Percentiles rank a stretch among this genome's conserved stretches.
Evolutionary conservation across 352 stramenopile genomes (phyloP).

Genomic region (Ophiocytium majus): DNA sequence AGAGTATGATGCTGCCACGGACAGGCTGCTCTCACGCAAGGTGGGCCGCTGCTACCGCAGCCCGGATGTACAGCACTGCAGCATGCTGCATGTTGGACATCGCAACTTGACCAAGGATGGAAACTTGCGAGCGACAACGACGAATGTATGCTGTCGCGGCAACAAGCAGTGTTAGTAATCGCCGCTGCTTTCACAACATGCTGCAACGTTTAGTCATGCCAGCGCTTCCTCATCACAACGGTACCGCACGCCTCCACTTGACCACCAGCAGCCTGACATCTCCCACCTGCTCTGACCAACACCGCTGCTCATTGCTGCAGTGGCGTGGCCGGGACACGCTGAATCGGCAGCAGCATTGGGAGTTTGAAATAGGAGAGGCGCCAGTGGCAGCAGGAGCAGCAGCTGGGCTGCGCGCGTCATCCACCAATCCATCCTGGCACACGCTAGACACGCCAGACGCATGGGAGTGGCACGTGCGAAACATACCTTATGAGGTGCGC

Average conservation of each 20-base stretch:
- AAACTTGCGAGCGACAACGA: neutral
- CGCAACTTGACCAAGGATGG: neutral
- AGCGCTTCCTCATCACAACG: neutral
- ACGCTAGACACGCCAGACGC: neutral
- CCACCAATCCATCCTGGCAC: neutral
- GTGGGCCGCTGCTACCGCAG: neutral
- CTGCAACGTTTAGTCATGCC: neutral
- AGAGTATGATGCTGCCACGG: neutral
- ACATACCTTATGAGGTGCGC: constrained; percentile 22
- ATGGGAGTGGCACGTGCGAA: constrained; percentile 19
- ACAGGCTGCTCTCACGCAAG: constrained; percentile 6
- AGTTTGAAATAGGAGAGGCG: neutral
- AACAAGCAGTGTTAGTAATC: neutral
- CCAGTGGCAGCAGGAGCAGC: neutral
- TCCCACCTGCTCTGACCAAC: too few species aligned
- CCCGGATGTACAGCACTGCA: neutral
- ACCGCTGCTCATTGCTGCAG: too few species aligned
- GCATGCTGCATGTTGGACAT: neutral
- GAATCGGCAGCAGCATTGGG: neutral
- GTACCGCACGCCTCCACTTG: too few species aligned
- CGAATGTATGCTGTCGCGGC: neutral
- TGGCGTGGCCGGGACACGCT: neutral
- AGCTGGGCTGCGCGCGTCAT: neutral
- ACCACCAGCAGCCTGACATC: too few species aligned
- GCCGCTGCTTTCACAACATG: neutral